Conservation (phyloP, 208 protist species). For the Balamuthia mandrillaris region DNA sequence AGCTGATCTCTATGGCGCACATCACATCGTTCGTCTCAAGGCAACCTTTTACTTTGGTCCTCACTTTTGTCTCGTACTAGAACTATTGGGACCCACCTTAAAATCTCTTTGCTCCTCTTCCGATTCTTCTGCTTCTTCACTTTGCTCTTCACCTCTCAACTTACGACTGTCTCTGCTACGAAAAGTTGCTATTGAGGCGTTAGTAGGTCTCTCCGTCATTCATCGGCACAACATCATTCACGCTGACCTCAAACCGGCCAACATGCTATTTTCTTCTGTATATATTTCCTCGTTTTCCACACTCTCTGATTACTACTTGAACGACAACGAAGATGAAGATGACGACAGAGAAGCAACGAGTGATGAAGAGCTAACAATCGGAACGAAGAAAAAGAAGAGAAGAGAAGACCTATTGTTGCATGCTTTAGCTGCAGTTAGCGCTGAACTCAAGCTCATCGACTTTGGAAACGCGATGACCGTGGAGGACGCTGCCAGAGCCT, state of each 20-base stretch:
- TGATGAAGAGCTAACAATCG: too few relatives aligned
- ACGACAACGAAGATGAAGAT: too few relatives aligned
- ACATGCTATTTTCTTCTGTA: not conserved
- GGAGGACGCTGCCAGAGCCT: too few relatives aligned
- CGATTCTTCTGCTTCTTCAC: not conserved
- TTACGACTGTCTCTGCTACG: not conserved
- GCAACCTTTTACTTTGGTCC: not conserved
- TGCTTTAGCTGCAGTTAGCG: too few relatives aligned
- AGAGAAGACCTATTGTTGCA: too few relatives aligned
- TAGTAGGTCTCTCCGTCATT: not conserved
- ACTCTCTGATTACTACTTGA: too few relatives aligned
- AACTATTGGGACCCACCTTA: not conserved
- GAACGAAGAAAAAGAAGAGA: too few relatives aligned
- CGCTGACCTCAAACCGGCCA: constrained; percentile 2
- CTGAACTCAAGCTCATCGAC: constrained; percentile 13
- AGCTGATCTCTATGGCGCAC: not conserved
- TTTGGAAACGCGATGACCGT: not conserved
- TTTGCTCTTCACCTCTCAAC: not conserved
- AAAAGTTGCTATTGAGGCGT: not conserved
- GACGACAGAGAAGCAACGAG: too few relatives aligned
- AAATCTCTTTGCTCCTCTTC: not conserved
- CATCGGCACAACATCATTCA: not conserved
- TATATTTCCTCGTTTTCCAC: too few relatives aligned
- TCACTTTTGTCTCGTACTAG: constrained; percentile 8
- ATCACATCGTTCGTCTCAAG: not conserved